Percentiles rank a stretch among this genome's conserved stretches.
Evolutionary conservation across 345 rosid genomes (phyloP).

Genomic region (Raphanus raphanistrum): DNA sequence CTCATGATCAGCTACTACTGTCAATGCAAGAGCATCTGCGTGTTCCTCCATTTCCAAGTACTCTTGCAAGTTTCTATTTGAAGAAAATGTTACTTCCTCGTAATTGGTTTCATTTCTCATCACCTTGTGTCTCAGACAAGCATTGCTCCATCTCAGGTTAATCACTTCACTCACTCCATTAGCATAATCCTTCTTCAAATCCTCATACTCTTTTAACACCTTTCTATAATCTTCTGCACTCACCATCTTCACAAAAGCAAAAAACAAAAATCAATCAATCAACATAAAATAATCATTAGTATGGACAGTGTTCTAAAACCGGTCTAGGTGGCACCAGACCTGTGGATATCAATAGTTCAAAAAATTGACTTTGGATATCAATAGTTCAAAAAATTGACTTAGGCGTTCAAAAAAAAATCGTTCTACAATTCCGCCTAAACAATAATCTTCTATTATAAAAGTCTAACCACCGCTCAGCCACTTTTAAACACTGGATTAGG

Average conservation of each 20-base stretch:
- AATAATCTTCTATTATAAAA: too few relatives aligned
- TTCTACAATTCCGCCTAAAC: too few relatives aligned
- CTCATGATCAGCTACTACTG: constrained; percentile 6
- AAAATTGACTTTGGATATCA: too few relatives aligned
- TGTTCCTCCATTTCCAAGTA: constrained; percentile 32
- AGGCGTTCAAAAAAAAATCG: too few relatives aligned
- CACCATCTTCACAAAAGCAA: constrained; percentile 28
- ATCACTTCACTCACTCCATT: constrained; percentile 54
- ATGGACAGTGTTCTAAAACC: too few relatives aligned
- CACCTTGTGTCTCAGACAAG: constrained; percentile 69
- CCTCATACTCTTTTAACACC: constrained; percentile 49
- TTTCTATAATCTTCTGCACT: constrained; percentile 45
- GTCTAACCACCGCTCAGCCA: too few relatives aligned
- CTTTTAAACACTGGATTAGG: too few relatives aligned
- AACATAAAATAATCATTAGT: background rate
- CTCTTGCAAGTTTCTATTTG: constrained; percentile 39
- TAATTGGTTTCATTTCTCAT: constrained; percentile 37
- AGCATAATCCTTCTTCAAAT: constrained; percentile 44
- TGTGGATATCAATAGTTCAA: too few relatives aligned
- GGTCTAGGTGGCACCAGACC: too few relatives aligned
- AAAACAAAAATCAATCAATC: background rate
- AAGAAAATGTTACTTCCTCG: constrained; percentile 28
- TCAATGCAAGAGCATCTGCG: constrained; percentile 22
- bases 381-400: too few relatives aligned
- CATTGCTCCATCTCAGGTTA: constrained; percentile 68